Percentiles rank a stretch among this genome's conserved stretches.
These are phyloP conservation scores for Cucurbita pepo DNA, from an alignment of 306 rosid genomes.

Conservation along the genomic window DNA sequence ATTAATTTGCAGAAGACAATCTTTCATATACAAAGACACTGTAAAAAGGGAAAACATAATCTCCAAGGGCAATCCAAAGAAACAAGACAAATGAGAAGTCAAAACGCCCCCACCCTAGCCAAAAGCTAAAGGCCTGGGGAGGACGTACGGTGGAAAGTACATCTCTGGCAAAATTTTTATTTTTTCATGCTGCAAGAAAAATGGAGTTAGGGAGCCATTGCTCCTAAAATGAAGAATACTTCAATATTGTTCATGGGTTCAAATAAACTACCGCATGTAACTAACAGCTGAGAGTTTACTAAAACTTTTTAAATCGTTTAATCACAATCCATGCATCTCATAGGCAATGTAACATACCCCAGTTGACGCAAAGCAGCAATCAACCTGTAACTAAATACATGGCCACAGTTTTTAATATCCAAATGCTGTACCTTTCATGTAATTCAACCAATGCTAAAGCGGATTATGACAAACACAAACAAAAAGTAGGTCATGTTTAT, in stretches of 20 bases:
- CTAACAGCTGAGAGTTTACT: neutral
- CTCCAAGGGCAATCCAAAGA: neutral
- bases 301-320: neutral
- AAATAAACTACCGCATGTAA: neutral
- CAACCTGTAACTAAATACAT: neutral
- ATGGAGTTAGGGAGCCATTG: neutral
- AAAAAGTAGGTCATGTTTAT: neutral
- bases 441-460: neutral
- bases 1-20: neutral
- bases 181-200: neutral
- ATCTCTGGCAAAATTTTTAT: neutral
- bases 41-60: neutral
- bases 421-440: neutral
- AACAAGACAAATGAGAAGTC: neutral
- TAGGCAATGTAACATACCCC: neutral
- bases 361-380: neutral
- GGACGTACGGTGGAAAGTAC: neutral
- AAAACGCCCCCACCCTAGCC: neutral
- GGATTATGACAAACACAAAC: neutral
- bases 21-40: neutral
- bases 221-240: neutral
- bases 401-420: neutral
- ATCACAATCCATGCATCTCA: neutral
- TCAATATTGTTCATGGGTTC: neutral
- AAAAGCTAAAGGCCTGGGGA: neutral